Percentiles rank a stretch among this genome's conserved stretches.
Evolutionary conservation across 805 yeast genomes (phyloP).

Genomic region (Hanseniaspora lachancei): DNA sequence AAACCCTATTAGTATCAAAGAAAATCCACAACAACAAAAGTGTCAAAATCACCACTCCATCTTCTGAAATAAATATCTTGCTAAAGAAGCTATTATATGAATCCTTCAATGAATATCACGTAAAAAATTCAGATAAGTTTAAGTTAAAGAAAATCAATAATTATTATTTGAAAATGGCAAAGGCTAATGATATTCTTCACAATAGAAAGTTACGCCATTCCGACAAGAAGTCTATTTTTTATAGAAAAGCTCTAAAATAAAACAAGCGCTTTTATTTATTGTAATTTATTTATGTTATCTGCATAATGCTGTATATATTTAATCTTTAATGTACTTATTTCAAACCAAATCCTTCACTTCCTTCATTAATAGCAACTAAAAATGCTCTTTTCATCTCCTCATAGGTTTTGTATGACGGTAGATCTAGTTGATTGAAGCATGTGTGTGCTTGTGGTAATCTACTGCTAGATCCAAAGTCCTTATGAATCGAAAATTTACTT

Average conservation of each 20-base stretch:
- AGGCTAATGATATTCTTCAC: background rate
- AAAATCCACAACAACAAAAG: background rate
- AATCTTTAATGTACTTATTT: background rate
- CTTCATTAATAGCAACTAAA: conserved; percentile 79
- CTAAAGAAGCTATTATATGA: background rate
- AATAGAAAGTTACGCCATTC: background rate
- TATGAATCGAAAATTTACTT: conserved; percentile 74
- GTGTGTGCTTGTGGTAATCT: conserved; percentile 93
- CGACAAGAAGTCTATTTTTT: background rate
- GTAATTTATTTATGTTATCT: background rate
- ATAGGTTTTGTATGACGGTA: conserved; percentile 85
- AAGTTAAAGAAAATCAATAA: background rate
- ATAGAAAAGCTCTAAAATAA: background rate
- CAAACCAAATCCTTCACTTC: conserved; percentile 84
- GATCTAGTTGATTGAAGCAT: conserved; percentile 86
- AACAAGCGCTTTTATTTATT: background rate
- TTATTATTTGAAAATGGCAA: background rate
- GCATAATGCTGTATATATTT: background rate
- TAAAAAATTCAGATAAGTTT: background rate
- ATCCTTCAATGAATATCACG: background rate
- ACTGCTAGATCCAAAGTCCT: conserved; percentile 74
- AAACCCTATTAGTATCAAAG: background rate
- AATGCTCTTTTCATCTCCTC: conserved; percentile 72
- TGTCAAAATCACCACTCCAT: background rate
- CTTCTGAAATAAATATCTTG: background rate